A percentile compares a stretch with the other conserved stretches of the same genome.
Evolutionary conservation across 148 eudicot species (phyloP).

Genomic region (Fagopyrum homotropicum): DNA sequence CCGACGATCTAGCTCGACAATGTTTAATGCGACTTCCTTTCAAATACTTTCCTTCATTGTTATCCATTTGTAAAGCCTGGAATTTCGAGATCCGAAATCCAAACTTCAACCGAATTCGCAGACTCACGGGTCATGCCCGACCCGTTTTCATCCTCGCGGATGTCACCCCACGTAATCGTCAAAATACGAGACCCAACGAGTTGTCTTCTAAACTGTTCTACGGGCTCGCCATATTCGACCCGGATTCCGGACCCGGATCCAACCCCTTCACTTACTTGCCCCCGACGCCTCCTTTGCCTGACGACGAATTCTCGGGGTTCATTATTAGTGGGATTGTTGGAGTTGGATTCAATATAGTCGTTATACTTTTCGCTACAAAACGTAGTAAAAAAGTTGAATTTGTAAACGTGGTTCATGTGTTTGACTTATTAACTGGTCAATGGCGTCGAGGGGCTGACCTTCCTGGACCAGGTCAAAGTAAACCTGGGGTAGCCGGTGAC

Average conservation of each 20-base stretch:
- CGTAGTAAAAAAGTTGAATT: constrained; percentile 49
- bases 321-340: constrained; percentile 45
- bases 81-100: constrained; percentile 17
- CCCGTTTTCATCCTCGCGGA: constrained; percentile 4
- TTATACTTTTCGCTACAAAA: constrained; percentile 13
- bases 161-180: not conserved
- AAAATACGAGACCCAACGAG: constrained; percentile 22
- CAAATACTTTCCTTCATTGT: constrained; percentile 28
- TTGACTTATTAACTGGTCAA: constrained; percentile 36
- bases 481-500: constrained; percentile 61
- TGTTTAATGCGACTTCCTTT: constrained; percentile 52
- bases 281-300: constrained; percentile 29
- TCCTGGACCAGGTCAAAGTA: constrained; percentile 58
- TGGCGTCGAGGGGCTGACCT: constrained; percentile 69
- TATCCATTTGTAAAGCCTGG: constrained; percentile 47
- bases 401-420: constrained; percentile 48
- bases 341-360: constrained; percentile 47
- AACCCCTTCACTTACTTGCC: constrained; percentile 45
- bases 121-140: not conserved
- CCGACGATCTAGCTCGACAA: constrained; percentile 49
- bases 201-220: constrained; percentile 14
- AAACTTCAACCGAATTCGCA: constrained; percentile 17
- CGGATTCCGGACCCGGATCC: constrained; percentile 15
- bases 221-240: constrained; percentile 41
- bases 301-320: constrained; percentile 61